Evolutionary conservation across 2,329 filamentous ascomycete species (phyloP), one percentile per base, ranked within the genome.

Genomic region (Fusarium goolgardi): DNA sequence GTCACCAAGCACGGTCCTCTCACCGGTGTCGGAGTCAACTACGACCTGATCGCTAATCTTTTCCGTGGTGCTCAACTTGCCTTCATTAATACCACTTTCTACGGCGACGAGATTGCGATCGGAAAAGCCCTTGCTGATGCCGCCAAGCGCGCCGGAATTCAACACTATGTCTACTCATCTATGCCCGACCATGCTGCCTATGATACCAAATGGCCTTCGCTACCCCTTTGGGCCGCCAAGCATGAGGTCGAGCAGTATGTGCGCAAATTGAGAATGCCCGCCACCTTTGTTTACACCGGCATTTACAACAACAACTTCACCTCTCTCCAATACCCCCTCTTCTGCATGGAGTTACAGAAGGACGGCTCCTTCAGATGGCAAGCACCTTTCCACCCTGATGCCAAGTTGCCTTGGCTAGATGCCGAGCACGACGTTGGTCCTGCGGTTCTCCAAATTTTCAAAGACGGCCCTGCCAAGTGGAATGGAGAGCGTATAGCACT

Each of bases 251-350:
- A 98, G 80, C 91, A 96, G 55, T 97, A 98, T 78, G 87, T 97
- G 52, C 89, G 92, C 59, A 88, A 93, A 76, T 87, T 97, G 40
- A 90, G 90, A 12, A 84, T 97, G 13, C 93, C 93, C 0, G 90
- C 94, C 1, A 98, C 95, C 0, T 98, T 97, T 78, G 90, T 97
- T 69, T 97, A 97, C 79, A 93, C 94, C 12, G 96, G 95, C 62
- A 97, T 97, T 73, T 99, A 98, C 84, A 97, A 98, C 84, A 98
- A 98, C 81, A 98, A 99, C 78, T 99, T 98, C 80, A 98, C 95
- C 31, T 96, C 92, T 46, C 85, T 97, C 32, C 89, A 89, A 2
- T 98, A 97, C 76, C 96, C 96, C 2, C 85, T 98, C 6, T 98
- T 98, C 82, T 96, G 94, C 81, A 97, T 97, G 91, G 93, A 96